These are phyloP conservation scores for Neurospora crassa DNA, from an alignment of 2,329 filamentous ascomycete species.

Conservation along the genomic window DNA sequence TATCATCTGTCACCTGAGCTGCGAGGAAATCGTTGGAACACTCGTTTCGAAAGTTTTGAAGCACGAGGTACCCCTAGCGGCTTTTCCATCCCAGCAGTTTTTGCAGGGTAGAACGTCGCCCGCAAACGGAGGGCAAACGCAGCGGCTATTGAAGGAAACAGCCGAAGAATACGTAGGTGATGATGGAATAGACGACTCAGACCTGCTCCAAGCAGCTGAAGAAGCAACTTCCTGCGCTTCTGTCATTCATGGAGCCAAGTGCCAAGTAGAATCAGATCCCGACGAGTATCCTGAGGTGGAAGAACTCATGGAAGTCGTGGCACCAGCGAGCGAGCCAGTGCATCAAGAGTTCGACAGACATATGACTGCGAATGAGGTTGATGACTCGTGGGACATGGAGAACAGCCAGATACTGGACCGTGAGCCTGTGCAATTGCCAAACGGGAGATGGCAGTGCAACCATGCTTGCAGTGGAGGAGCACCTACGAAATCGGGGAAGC, in stretches of 20 bases:
- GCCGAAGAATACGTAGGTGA: conserved; percentile 16
- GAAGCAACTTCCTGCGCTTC: conserved; percentile 4
- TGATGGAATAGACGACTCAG: conserved; percentile 31
- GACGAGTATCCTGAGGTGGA: conserved; percentile 47
- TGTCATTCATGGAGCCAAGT: conserved; percentile 1
- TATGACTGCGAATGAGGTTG: neutral
- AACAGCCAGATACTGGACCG: neutral
- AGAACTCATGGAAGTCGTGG: conserved; percentile 28
- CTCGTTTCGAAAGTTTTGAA: conserved; percentile 23
- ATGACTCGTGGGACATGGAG: conserved; percentile 3
- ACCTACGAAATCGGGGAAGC: conserved; percentile 27
- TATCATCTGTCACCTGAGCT: conserved; percentile 64
- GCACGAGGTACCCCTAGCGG: conserved; percentile 13
- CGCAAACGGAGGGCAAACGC: neutral
- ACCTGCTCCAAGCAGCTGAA: conserved; percentile 28
- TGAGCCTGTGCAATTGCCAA: conserved; percentile 46
- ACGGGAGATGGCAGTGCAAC: conserved; percentile 67
- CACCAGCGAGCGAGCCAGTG: neutral
- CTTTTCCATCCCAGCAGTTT: conserved; percentile 6
- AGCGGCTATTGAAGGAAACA: neutral
- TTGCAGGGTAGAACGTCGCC: neutral
- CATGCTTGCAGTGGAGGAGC: conserved; percentile 47
- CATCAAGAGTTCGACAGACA: neutral
- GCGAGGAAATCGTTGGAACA: conserved; percentile 71
- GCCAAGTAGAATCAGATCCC: conserved; percentile 7